These are phyloP conservation scores for Alternaria hordeiaustralica DNA, from an alignment of 2,329 filamentous ascomycete species.

Conservation along the genomic window DNA sequence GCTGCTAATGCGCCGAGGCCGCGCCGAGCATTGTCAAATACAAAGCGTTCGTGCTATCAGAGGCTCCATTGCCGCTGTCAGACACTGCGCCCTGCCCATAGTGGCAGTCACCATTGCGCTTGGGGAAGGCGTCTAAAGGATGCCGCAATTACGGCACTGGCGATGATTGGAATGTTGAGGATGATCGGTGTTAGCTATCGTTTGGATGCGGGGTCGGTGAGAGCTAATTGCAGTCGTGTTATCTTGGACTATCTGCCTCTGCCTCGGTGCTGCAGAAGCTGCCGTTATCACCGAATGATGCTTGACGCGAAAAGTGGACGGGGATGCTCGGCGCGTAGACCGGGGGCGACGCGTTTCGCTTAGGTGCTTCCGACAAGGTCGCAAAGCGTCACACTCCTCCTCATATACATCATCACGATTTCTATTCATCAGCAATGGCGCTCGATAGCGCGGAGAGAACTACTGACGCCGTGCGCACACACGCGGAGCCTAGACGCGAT, in stretches of 20 bases:
- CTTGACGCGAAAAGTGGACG: background rate
- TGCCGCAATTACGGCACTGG: background rate
- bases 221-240: background rate
- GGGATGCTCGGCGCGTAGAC: background rate
- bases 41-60: background rate
- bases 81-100: background rate
- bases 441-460: background rate
- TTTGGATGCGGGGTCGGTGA: constrained; percentile 3
- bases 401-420: background rate
- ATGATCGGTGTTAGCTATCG: background rate
- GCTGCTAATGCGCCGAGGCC: constrained; percentile 7
- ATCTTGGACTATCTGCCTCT: background rate
- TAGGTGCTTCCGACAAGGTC: background rate
- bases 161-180: background rate
- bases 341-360: background rate
- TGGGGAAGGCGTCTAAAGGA: background rate
- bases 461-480: background rate
- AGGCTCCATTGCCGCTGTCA: background rate
- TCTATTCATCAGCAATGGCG: background rate
- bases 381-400: background rate
- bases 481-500: background rate
- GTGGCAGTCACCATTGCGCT: background rate
- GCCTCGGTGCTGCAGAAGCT: background rate
- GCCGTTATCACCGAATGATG: background rate
- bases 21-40: constrained; percentile 6